phyloP scores from a whole-genome alignment of 495 filamentous ascomycete species.

The Annulohypoxylon bovei region DNA sequence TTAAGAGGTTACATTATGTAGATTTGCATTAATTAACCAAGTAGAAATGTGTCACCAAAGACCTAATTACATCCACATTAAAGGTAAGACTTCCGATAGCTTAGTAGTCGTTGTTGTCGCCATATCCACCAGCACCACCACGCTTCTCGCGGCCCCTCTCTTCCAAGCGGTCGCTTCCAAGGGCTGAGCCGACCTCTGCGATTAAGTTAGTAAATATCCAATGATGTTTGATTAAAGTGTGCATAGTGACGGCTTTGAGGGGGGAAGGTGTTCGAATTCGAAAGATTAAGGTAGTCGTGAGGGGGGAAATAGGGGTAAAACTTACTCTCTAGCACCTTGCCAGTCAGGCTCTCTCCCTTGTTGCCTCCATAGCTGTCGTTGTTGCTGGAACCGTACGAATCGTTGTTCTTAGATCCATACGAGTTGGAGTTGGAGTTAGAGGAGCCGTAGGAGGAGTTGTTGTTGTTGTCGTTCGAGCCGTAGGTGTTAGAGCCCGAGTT shows the following conservation, averaged over 20 bases:
- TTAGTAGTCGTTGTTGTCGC: constrained; percentile 27
- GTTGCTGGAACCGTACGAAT: constrained; percentile 33
- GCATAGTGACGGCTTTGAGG: background rate
- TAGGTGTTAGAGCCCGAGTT: background rate
- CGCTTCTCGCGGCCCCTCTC: constrained; percentile 33
- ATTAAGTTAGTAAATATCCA: constrained; percentile 9
- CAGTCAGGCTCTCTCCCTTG: constrained; percentile 27
- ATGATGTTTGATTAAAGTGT: background rate
- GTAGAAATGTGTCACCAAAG: background rate
- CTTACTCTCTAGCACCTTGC: constrained; percentile 39
- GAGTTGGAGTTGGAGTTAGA: constrained; percentile 22
- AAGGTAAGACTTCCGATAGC: background rate
- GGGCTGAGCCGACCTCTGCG: constrained; percentile 23
- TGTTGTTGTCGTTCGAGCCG: constrained; percentile 5
- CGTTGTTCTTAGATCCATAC: constrained; percentile 31
- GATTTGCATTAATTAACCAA: background rate
- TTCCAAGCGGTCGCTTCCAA: constrained; percentile 19
- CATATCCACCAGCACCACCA: constrained; percentile 21
- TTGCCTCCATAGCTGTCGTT: constrained; percentile 33
- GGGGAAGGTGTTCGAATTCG: background rate
- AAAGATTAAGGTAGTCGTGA: background rate
- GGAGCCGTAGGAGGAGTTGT: constrained; percentile 28
- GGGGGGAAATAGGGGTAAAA: background rate
- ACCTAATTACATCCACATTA: background rate
- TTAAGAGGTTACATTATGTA: too few species aligned